Conservation (phyloP, 2,329 filamentous ascomycete genomes). For the Colletotrichum agaves region DNA sequence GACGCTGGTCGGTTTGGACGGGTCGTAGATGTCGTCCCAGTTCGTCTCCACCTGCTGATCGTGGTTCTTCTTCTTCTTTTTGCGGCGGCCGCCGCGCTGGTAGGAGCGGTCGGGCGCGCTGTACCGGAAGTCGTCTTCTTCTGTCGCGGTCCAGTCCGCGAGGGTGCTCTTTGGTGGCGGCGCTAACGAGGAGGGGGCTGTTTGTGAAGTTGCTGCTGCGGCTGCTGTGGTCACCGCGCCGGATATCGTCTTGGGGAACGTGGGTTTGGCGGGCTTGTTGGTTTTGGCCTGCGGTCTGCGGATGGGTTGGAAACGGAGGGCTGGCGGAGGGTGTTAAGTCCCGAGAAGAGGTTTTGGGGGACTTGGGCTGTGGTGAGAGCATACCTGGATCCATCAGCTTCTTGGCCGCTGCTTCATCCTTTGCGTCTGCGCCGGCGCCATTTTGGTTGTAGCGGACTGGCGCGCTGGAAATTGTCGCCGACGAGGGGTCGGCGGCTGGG, state of each 20-base stretch:
- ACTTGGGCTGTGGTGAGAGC: neutral
- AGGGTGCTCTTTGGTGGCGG: slow-evolving; percentile 73
- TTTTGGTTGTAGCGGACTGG: slow-evolving; percentile 77
- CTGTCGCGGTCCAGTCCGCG: slow-evolving; percentile 82
- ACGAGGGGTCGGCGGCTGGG: slow-evolving; percentile 56
- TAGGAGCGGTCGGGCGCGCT: slow-evolving; percentile 65
- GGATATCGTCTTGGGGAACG: slow-evolving; percentile 60
- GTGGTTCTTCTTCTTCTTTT: slow-evolving; percentile 76
- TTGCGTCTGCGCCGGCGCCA: slow-evolving; percentile 57
- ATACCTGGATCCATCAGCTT: slow-evolving; percentile 63
- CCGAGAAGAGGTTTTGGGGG: neutral
- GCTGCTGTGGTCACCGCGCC: slow-evolving; percentile 44
- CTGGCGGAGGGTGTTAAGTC: slow-evolving; percentile 47
- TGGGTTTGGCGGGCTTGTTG: slow-evolving; percentile 69
- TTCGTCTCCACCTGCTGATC: slow-evolving; percentile 70
- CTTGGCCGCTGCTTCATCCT: slow-evolving; percentile 64
- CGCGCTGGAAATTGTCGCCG: slow-evolving; percentile 79
- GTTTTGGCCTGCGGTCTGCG: slow-evolving; percentile 76
- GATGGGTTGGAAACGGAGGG: slow-evolving; percentile 88
- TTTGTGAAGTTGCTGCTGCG: slow-evolving; percentile 42
- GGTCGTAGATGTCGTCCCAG: slow-evolving; percentile 94
- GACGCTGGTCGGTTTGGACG: slow-evolving; percentile 82
- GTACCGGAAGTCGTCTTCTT: slow-evolving; percentile 86
- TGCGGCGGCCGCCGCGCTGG: slow-evolving; percentile 81
- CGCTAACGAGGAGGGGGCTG: slow-evolving; percentile 46